Base-by-base conservation (phyloP, 1,139 yeast genomes). In the Geotrichum australiense region DNA sequence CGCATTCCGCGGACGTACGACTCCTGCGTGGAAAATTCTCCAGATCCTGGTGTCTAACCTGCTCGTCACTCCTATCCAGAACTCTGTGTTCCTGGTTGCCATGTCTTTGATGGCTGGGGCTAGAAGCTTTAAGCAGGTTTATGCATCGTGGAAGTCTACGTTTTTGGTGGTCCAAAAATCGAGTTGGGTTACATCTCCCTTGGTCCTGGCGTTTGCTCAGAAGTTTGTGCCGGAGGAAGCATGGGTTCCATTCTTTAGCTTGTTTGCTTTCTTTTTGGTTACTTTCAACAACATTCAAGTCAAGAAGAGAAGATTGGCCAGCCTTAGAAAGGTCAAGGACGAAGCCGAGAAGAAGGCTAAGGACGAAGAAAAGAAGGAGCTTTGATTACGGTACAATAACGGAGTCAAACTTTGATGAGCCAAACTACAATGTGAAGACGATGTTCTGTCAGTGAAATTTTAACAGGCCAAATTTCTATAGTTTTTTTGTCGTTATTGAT, bases 231-330 rank as follows among this genome's bases (percentile, higher is more conserved):
- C 76, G 14, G 86, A 86, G 11, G 78, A 80, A 50, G 71, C 81
- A 37, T 86, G 96, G 96, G 86, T 84, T 6, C 85, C 85, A 2
- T 83, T 83, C 64, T 84, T 84, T 66, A 78, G 79, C 48, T 57
- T 80, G 47, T 78, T 85, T 32, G 83, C 78, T 53, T 85, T 85
- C 55, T 59, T 81, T 29, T 65, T 86, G 50, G 87, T 91, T 14
- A 84, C 94, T 3, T 74, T 75, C 53, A 91, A 85, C 61, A 86
- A 86, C 61, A 74, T 80, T 35, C 66, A 73, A 54, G 67, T 81
- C 56, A 80, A 81, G 66, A 56, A 63, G 53, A 65, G 64, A 43
- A 66, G 61, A 46, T 56, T 57, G 41, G 49, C 49, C 25, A 50
- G 49, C 11, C 47, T 46, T 28, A 52, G 53, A 46, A 56, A 58